phyloP scores from a whole-genome alignment of 768 basidiomycete species.

The Boletus vermiculosoides region DNA sequence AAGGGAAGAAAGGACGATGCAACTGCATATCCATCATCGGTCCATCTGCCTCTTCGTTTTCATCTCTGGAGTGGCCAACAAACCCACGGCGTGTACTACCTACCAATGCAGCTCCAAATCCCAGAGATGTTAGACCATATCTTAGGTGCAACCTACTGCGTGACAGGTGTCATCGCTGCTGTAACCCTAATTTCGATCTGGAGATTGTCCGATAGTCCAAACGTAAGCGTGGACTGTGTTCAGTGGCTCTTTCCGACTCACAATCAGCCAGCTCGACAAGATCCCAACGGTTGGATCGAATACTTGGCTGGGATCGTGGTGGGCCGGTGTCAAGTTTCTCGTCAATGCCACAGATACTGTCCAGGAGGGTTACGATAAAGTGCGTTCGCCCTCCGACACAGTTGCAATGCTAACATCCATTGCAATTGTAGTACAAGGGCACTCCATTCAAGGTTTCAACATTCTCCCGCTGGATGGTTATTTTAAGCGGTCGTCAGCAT shows the following conservation, averaged over 20 bases:
- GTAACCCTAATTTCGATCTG: background rate
- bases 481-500: conserved; percentile 31
- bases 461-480: conserved; percentile 38
- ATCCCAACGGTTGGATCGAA: conserved; percentile 34
- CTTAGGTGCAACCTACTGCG: background rate
- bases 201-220: background rate
- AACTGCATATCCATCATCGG: too few relatives aligned
- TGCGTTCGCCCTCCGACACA: background rate
- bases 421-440: conserved; percentile 25
- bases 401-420: background rate
- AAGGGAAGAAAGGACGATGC: background rate
- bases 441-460: conserved; percentile 32
- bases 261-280: conserved; percentile 18
- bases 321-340: conserved; percentile 19
- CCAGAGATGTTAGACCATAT: background rate
- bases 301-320: conserved; percentile 30
- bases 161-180: background rate
- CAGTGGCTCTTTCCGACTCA: background rate
- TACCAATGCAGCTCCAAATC: background rate
- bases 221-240: background rate
- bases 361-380: conserved; percentile 35
- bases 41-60: background rate
- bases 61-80: background rate
- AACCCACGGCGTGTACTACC: background rate
- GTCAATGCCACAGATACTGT: conserved; percentile 22